Base-by-base conservation (phyloP, 2,329 filamentous ascomycete species). In the Stachybotrys elegans region DNA sequence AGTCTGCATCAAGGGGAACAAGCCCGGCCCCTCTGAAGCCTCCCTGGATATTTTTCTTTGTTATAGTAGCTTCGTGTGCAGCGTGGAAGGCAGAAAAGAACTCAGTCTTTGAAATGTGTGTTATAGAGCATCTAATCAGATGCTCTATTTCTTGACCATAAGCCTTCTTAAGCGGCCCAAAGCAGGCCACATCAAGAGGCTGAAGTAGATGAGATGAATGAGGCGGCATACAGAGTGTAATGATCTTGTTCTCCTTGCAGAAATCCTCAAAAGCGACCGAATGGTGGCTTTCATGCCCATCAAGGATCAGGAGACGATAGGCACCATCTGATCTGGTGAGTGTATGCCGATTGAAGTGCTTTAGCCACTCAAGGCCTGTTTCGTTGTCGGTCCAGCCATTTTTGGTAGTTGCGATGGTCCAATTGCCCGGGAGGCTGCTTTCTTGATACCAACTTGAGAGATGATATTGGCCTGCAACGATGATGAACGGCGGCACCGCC, bases 21-120 rank as follows among this genome's bases (percentile, higher is more conserved):
- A 67, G 49, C 19, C 62, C 49, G 53, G 59, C 56, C 47, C 53
- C 57, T 54, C 48, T 38, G 51, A 65, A 65, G 42, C 51, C 51
- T 57, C 43, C 45, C 40, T 50, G 25, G 31, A 59, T 57, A 48
- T 65, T 65, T 42, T 49, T 43, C 34, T 47, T 16, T 39, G 51
- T 63, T 38, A 66, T 52, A 40, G 50, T 45, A 31, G 48, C 16
- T 17, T 49, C 36, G 50, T 52, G 57, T 22, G 57, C 58, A n/a
- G 35, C 35, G 17, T 37, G 21, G 35, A 37, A 37, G 35, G 35
- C 35, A 19, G 35, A 19, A 37, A 37, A 21, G 35, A 37, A 37
- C 35, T 22, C 35, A n/a, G 35, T 37, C 35, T 37, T 37, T 5
- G 35, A 37, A 21, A 37, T 37, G 20, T 37, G 35, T 37, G 8